Base-by-base conservation (phyloP, 768 basidiomycete species). In the Xerocomellus dryophilus region DNA sequence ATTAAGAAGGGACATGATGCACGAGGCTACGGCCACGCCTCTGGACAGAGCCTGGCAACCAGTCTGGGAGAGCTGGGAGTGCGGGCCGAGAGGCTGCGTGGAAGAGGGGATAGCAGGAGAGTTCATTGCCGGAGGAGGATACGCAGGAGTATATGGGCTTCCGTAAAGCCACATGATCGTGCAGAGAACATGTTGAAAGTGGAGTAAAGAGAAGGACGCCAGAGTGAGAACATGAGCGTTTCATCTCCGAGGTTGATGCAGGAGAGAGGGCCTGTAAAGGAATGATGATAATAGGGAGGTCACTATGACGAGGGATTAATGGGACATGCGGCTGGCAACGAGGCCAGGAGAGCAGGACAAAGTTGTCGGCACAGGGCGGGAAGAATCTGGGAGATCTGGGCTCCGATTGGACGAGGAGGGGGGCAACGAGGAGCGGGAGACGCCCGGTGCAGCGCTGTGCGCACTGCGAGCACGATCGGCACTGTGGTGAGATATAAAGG, bases 181-280 rank as follows among this genome's bases (percentile, higher is more conserved):
- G 56, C 57, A 58, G 68, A 62, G 61, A 58, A 57, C 68, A 66
- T 69, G 66, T 54, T 71, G 60, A 50, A 48, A 48, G 58, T 60
- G 69, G 70, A 67, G 66, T 58, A n/a, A 58, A 52, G 36, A 47
- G 57, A 58, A 66, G 65, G 51, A 54, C 35, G 43, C n/a, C n/a
- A n/a, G n/a, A n/a, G n/a, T n/a, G n/a, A 6, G 53, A 63, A 70
- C 68, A 71, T 68, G 68, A 70, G 66, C 43, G 60, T 36, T 72
- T 70, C 69, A 70, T 70, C 49, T 70, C 69, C 69, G 69, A 70
- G 61, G 68, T 60, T 48, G 54, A 62, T 64, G 62, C 50, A 52
- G 59, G 56, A 59, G n/a, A n/a, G 58, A 47, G 56, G 31, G 32
- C 56, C 51, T 18, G 53, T 47, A 53, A 64, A 55, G 58, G 60